Conservation (phyloP, 441 rosid genomes). For the Dalechampia spathulata region DNA sequence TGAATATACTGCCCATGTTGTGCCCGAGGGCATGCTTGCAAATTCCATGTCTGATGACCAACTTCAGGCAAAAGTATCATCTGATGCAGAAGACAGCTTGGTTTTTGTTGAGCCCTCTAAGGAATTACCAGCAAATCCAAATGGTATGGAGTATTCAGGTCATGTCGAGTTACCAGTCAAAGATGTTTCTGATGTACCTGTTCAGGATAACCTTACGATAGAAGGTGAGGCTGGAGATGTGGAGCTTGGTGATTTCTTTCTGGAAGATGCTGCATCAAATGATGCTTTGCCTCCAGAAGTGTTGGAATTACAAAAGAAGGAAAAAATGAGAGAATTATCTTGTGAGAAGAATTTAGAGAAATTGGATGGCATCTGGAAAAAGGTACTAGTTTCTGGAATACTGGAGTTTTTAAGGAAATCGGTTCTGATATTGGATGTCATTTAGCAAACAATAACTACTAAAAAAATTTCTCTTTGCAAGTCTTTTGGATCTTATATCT, state of each 20-base stretch:
- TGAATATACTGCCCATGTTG: conserved; percentile 21
- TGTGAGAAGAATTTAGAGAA: conserved; percentile 59
- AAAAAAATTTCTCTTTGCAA: neutral
- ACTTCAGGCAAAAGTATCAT: conserved; percentile 16
- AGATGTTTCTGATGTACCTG: conserved; percentile 21
- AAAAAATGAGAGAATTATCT: conserved; percentile 49
- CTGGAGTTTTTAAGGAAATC: conserved; percentile 13
- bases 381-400: conserved; percentile 40
- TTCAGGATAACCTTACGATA: conserved; percentile 21
- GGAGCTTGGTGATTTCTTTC: conserved; percentile 67
- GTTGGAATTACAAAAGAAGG: conserved; percentile 58
- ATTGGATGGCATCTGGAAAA: conserved; percentile 89
- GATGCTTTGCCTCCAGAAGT: conserved; percentile 45
- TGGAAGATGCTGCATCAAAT: conserved; percentile 38
- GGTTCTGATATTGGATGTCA: neutral
- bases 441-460: neutral
- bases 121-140: conserved; percentile 22
- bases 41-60: conserved; percentile 21
- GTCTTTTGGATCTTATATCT: neutral
- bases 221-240: conserved; percentile 42
- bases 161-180: conserved; percentile 25
- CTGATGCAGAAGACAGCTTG: conserved; percentile 19
- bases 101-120: conserved; percentile 18
- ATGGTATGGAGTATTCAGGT: conserved; percentile 26
- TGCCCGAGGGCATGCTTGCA: conserved; percentile 21